Percentiles rank a stretch among this genome's conserved stretches.
Evolutionary conservation across 768 basidiomycete genomes (phyloP).

Genomic region (Macrolepiota albuminosa): DNA sequence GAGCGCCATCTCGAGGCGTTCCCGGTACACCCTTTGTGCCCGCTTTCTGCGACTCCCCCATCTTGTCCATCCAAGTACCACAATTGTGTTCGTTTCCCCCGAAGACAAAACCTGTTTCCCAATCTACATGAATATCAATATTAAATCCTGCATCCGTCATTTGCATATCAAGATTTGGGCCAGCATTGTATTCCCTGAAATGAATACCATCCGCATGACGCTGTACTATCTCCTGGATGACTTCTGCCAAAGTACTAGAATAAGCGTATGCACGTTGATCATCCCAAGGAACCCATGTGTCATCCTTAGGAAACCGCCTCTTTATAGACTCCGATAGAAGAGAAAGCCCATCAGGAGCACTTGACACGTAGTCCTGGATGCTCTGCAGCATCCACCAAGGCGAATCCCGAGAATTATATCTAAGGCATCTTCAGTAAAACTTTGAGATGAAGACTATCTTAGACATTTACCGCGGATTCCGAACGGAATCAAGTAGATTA

Average conservation of each 20-base stretch:
- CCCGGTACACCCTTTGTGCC: constrained; percentile 96
- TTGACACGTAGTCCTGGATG: constrained; percentile 88
- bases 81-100: constrained; percentile 87
- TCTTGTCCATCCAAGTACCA: constrained; percentile 98
- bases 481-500: constrained; percentile 87
- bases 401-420: constrained; percentile 95
- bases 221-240: constrained; percentile 95
- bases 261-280: constrained; percentile 79
- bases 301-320: constrained; percentile 93
- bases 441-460: not conserved
- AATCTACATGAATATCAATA: constrained; percentile 92
- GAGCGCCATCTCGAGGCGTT: constrained; percentile 93
- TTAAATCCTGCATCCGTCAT: constrained; percentile 93
- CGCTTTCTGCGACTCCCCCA: constrained; percentile 90
- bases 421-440: constrained; percentile 18
- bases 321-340: constrained; percentile 79
- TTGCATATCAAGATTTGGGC: constrained; percentile 94
- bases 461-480: constrained; percentile 64
- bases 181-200: constrained; percentile 96
- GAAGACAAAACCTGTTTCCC: constrained; percentile 85
- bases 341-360: constrained; percentile 78
- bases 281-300: constrained; percentile 91
- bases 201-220: constrained; percentile 89
- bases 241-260: constrained; percentile 83
- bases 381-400: constrained; percentile 99